Percentiles rank a stretch among this genome's conserved stretches.
Conservation (phyloP, 2,329 filamentous ascomycete species). For the Ceratocystis ficicola region DNA sequence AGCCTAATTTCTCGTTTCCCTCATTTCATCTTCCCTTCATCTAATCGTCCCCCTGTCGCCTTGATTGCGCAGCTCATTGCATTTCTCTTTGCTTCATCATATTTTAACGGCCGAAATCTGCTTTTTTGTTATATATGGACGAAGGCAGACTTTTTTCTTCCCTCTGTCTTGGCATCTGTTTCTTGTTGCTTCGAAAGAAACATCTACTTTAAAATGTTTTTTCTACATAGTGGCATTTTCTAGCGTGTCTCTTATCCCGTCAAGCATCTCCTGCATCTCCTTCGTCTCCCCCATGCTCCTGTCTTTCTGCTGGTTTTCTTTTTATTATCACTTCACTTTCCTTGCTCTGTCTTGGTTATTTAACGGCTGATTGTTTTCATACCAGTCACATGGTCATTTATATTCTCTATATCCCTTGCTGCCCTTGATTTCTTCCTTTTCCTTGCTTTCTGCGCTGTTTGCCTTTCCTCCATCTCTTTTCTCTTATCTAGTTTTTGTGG, state of each 20-base stretch:
- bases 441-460: neutral
- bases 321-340: conserved; percentile 4
- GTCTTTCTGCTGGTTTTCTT: conserved; percentile 1
- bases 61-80: conserved; percentile 5
- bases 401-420: conserved; percentile 22
- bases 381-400: conserved; percentile 18
- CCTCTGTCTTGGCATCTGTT: neutral
- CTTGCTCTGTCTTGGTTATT: conserved; percentile 5
- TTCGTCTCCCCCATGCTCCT: neutral
- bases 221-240: conserved; percentile 2
- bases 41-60: neutral
- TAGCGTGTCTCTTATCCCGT: neutral
- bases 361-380: conserved; percentile 21
- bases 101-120: conserved; percentile 21
- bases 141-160: neutral
- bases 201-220: conserved; percentile 6
- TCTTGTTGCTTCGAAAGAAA: conserved; percentile 2
- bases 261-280: conserved; percentile 10
- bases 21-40: neutral
- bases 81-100: conserved; percentile 16
- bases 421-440: conserved; percentile 18
- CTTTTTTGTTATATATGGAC: conserved; percentile 2
- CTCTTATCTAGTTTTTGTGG: conserved; percentile 10
- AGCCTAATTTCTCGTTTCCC: conserved; percentile 8
- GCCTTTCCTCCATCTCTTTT: neutral